phyloP scores from a whole-genome alignment of 345 rosid species.

The Gossypium mustelinum region DNA sequence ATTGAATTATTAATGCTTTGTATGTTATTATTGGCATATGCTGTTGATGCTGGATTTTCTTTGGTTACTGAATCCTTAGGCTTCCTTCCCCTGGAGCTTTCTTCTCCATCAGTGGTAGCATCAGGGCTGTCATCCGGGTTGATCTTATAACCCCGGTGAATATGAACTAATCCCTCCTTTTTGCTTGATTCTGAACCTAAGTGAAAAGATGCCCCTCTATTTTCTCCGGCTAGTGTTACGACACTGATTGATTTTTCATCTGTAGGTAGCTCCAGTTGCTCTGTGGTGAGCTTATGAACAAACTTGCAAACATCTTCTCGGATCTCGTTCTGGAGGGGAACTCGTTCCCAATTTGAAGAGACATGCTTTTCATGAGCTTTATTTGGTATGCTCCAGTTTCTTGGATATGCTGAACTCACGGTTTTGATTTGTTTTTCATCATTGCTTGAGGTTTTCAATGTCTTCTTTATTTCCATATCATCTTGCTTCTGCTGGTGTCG shows the following conservation, averaged over 20 bases:
- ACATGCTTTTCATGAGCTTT: slow-evolving; percentile 25
- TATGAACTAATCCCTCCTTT: slow-evolving; percentile 49
- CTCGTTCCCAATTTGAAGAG: slow-evolving; percentile 24
- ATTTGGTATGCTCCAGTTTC: slow-evolving; percentile 13
- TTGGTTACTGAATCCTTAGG: slow-evolving; percentile 23
- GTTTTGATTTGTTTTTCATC: slow-evolving; percentile 29
- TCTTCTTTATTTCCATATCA: slow-evolving; percentile 21
- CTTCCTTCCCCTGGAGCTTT: slow-evolving; percentile 23
- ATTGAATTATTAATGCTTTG: slow-evolving; percentile 73
- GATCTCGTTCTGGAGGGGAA: slow-evolving; percentile 47
- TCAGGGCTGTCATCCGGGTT: slow-evolving; percentile 58
- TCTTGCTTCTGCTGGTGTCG: slow-evolving; percentile 31
- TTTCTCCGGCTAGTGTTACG: slow-evolving; percentile 76
- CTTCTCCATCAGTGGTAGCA: slow-evolving; percentile 56
- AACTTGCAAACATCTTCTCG: slow-evolving; percentile 58
- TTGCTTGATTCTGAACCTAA: slow-evolving; percentile 40
- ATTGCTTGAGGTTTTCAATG: slow-evolving; percentile 12
- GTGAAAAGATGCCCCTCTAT: slow-evolving; percentile 74
- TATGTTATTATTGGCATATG: slow-evolving; percentile 60
- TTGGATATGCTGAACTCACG: slow-evolving; percentile 30
- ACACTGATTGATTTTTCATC: slow-evolving; percentile 42
- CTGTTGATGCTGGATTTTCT: slow-evolving; percentile 32
- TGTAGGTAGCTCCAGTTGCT: slow-evolving; percentile 31
- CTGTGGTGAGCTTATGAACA: slow-evolving; percentile 45
- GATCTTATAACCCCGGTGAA: slow-evolving; percentile 54